Percentiles rank a stretch among this genome's conserved stretches.
Evolutionary conservation across 148 eudicot genomes (phyloP).

Genomic region (Amaranthus cruentus): DNA sequence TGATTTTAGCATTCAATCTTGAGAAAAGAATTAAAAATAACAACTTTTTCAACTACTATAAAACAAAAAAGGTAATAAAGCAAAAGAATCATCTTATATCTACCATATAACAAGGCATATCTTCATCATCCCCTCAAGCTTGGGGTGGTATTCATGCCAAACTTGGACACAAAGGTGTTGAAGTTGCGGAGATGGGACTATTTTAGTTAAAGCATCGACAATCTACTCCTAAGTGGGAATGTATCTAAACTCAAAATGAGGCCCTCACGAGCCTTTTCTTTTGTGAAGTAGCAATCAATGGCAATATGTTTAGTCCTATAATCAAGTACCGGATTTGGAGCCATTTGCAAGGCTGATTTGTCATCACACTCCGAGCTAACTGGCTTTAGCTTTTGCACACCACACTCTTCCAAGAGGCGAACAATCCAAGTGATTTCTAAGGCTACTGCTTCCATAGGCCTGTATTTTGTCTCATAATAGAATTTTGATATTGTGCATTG

Average conservation of each 20-base stretch:
- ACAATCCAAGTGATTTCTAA: too few relatives aligned
- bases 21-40: too few relatives aligned
- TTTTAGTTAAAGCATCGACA: background rate
- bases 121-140: too few relatives aligned
- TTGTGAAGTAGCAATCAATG: background rate
- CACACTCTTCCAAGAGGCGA: background rate
- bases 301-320: background rate
- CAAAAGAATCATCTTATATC: too few relatives aligned
- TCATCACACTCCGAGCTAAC: background rate
- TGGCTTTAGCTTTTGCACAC: background rate
- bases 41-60: too few relatives aligned
- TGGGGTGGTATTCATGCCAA: background rate
- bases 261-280: background rate
- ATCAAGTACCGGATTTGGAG: background rate
- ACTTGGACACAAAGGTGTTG: background rate
- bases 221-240: background rate
- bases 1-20: too few relatives aligned
- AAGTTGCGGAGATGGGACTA: background rate
- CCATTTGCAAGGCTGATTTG: background rate
- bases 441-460: too few relatives aligned
- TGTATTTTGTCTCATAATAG: too few relatives aligned
- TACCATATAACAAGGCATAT: too few relatives aligned
- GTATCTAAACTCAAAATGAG: too few relatives aligned
- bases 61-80: too few relatives aligned
- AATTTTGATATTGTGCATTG: too few relatives aligned